Conservation (phyloP, 2,329 filamentous ascomycete species). For the Xylariaceae sp. region DNA sequence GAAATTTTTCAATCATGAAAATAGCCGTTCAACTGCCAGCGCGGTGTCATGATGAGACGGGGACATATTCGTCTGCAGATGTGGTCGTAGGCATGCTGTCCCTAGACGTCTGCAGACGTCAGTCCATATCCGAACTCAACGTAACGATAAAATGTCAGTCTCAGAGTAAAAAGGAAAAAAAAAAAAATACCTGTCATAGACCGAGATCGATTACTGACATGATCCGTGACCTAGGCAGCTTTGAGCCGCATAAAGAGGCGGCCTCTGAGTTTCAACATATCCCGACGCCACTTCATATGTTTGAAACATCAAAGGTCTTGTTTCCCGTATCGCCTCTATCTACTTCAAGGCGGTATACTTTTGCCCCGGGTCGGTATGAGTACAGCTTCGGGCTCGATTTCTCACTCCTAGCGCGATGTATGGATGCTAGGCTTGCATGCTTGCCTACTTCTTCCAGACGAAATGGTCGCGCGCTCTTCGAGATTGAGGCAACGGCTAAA, state of each 20-base stretch:
- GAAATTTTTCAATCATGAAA: too few relatives aligned
- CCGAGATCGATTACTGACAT: too few relatives aligned
- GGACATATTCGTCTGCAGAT: conserved; percentile 2
- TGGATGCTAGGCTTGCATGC: neutral
- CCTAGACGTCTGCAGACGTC: neutral
- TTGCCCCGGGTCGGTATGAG: neutral
- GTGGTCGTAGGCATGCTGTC: neutral
- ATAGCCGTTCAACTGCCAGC: neutral
- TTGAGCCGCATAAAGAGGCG: too few relatives aligned
- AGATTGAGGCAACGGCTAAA: neutral
- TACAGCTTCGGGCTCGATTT: conserved; percentile 1
- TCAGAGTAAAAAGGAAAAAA: too few relatives aligned
- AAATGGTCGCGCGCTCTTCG: neutral
- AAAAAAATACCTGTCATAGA: too few relatives aligned
- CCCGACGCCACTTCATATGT: too few relatives aligned
- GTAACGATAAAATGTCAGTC: neutral
- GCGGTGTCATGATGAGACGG: neutral
- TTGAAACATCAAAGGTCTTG: conserved; percentile 1
- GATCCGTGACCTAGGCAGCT: too few relatives aligned
- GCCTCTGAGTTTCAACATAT: too few relatives aligned
- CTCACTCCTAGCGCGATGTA: neutral
- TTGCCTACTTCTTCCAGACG: neutral
- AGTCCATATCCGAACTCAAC: neutral
- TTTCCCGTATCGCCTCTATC: neutral
- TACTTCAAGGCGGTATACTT: conserved; percentile 1